phyloP scores from a whole-genome alignment of 768 basidiomycete species.

The Jaapia argillacea region DNA sequence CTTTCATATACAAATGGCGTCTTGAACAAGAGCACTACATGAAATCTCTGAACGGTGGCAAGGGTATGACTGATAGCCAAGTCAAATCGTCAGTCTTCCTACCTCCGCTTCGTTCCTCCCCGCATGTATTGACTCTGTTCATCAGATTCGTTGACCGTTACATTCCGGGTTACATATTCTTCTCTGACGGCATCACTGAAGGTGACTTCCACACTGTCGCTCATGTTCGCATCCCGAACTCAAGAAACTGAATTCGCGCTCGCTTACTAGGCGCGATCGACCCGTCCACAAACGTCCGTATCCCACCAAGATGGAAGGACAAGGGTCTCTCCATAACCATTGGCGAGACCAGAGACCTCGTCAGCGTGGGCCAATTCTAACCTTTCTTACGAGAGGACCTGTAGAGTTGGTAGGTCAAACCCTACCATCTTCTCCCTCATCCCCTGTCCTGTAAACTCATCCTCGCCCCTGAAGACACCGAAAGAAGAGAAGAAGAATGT shows the following conservation, averaged over 20 bases:
- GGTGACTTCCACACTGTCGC: constrained; percentile 19
- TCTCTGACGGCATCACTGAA: constrained; percentile 43
- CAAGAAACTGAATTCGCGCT: not conserved
- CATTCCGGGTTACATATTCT: constrained; percentile 91
- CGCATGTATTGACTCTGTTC: not conserved
- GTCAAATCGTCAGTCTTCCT: constrained; percentile 36
- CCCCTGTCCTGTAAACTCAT: too few species aligned
- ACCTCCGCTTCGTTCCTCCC: constrained; percentile 1
- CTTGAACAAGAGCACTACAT: constrained; percentile 84
- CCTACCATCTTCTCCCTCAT: too few species aligned
- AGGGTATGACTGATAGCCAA: constrained; percentile 82
- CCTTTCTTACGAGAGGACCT: too few species aligned
- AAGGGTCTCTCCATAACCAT: constrained; percentile 44
- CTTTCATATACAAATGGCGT: constrained; percentile 79
- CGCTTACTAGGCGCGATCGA: not conserved
- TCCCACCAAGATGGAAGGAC: constrained; percentile 33
- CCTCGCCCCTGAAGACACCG: too few species aligned
- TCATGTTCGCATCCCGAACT: constrained; percentile 4
- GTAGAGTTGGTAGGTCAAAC: too few species aligned
- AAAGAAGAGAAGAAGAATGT: too few species aligned
- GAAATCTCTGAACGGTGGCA: constrained; percentile 77
- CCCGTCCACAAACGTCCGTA: not conserved
- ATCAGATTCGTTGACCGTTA: constrained; percentile 86
- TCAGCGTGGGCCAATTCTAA: constrained; percentile 32
- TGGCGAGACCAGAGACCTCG: constrained; percentile 40